A percentile compares a stretch with the other conserved stretches of the same genome.
phyloP scores from a whole-genome alignment of 1,284 basidiomycete genomes.

The Malassezia arunalokei region DNA sequence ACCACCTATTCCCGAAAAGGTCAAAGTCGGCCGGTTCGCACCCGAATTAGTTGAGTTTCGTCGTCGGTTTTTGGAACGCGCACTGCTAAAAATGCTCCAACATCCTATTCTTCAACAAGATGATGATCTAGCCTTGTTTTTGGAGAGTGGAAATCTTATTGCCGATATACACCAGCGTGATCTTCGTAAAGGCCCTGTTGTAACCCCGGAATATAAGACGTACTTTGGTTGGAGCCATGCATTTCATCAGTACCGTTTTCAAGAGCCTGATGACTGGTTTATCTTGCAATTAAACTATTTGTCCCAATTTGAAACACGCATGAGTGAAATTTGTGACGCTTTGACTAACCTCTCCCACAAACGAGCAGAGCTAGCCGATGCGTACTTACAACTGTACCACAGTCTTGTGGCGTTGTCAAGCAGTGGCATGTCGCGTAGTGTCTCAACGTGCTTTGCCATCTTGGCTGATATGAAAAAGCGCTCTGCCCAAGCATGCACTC shows the following conservation, averaged over 20 bases:
- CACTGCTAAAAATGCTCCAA: constrained; percentile 47
- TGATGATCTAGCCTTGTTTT: constrained; percentile 48
- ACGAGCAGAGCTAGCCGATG: constrained; percentile 51
- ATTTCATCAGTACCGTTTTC: constrained; percentile 61
- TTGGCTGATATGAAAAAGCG: constrained; percentile 43
- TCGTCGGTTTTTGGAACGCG: constrained; percentile 45
- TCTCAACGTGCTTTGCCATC: constrained; percentile 45
- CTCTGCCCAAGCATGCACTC: constrained; percentile 25
- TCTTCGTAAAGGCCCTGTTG: constrained; percentile 28
- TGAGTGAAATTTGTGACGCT: constrained; percentile 70
- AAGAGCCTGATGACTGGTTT: constrained; percentile 96
- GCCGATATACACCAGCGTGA: constrained; percentile 57
- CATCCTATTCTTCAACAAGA: constrained; percentile 48
- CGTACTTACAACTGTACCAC: constrained; percentile 37
- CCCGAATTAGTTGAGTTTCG: constrained; percentile 48
- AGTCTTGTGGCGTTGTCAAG: constrained; percentile 41
- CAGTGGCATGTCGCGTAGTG: constrained; percentile 42
- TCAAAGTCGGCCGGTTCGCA: constrained; percentile 55
- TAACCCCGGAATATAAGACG: constrained; percentile 43
- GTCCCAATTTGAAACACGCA: constrained; percentile 75
- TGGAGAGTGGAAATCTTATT: constrained; percentile 47
- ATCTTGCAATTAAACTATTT: constrained; percentile 73
- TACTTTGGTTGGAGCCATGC: constrained; percentile 29
- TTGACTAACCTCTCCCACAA: constrained; percentile 71
- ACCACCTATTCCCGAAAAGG: constrained; percentile 92